Conservation (phyloP, 495 filamentous ascomycete genomes). For the Penicillium desertorum region DNA sequence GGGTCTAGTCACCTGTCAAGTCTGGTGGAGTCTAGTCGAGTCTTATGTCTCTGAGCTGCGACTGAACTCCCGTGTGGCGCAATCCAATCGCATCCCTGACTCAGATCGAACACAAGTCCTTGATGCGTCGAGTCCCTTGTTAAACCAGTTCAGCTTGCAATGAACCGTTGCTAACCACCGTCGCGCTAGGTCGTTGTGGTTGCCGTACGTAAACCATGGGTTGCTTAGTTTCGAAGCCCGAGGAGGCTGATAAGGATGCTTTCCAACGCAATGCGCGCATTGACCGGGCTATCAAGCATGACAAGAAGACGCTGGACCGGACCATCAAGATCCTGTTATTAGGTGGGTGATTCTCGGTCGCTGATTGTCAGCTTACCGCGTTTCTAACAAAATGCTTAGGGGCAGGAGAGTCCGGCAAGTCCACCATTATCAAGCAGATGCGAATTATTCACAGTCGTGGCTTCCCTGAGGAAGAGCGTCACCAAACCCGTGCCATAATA, state of each 20-base stretch:
- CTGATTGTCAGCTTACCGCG: neutral
- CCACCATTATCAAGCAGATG: conserved; percentile 99
- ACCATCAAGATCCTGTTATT: conserved; percentile 84
- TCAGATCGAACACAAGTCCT: conserved; percentile 18
- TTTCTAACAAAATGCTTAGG: conserved; percentile 51
- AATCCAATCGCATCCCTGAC: conserved; percentile 34
- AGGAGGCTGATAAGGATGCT: conserved; percentile 44
- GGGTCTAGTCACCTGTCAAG: neutral
- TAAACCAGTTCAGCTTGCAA: neutral
- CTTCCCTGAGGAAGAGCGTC: conserved; percentile 85
- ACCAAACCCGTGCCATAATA: conserved; percentile 91
- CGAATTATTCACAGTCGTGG: conserved; percentile 94
- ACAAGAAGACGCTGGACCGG: conserved; percentile 76
- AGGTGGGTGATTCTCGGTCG: conserved; percentile 51
- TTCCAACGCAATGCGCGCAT: conserved; percentile 57
- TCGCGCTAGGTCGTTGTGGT: conserved; percentile 7
- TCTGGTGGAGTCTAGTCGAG: conserved; percentile 7
- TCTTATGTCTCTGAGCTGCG: conserved; percentile 19
- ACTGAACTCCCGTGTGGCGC: conserved; percentile 9
- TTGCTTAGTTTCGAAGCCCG: conserved; percentile 44
- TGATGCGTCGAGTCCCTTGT: conserved; percentile 1
- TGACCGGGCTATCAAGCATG: conserved; percentile 71
- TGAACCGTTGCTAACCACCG: conserved; percentile 13
- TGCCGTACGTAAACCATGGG: conserved; percentile 38
- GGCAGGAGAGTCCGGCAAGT: conserved; percentile 96